Evolutionary conservation across 495 filamentous ascomycete genomes (phyloP).

Genomic region (Aspergillus biplanus): DNA sequence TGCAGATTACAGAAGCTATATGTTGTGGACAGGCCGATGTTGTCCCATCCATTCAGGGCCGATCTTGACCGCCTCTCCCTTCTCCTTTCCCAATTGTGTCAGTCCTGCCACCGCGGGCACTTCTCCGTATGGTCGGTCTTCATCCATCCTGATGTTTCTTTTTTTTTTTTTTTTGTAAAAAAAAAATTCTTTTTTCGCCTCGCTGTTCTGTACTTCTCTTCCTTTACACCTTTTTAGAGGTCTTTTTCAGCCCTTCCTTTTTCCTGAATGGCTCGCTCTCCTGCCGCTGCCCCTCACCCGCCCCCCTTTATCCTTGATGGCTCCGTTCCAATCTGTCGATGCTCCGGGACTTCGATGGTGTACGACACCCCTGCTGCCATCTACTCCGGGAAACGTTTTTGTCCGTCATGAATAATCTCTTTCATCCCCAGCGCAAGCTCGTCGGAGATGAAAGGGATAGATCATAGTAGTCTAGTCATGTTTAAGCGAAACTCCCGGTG

Average conservation of each 20-base stretch:
- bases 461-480: slow-evolving; percentile 23
- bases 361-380: slow-evolving; percentile 28
- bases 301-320: slow-evolving; percentile 16
- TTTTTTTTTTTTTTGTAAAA: neutral
- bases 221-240: slow-evolving; percentile 17
- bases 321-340: slow-evolving; percentile 25
- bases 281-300: slow-evolving; percentile 28
- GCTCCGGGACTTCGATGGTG: slow-evolving; percentile 24
- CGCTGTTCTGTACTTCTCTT: slow-evolving; percentile 13
- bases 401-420: slow-evolving; percentile 26
- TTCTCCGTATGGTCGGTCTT: slow-evolving; percentile 17
- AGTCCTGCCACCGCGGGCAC: slow-evolving; percentile 14
- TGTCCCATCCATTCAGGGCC: slow-evolving; percentile 18
- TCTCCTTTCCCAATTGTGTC: slow-evolving; percentile 7
- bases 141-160: slow-evolving; percentile 10
- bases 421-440: slow-evolving; percentile 25
- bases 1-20: slow-evolving; percentile 25
- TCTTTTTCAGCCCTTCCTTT: slow-evolving; percentile 12
- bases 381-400: slow-evolving; percentile 17
- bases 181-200: no score
- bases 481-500: slow-evolving; percentile 29
- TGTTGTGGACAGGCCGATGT: slow-evolving; percentile 15
- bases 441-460: slow-evolving; percentile 34
- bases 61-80: slow-evolving; percentile 31
- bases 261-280: slow-evolving; percentile 24